phyloP scores from a whole-genome alignment of 441 rosid species.

The Croton laevigatus region DNA sequence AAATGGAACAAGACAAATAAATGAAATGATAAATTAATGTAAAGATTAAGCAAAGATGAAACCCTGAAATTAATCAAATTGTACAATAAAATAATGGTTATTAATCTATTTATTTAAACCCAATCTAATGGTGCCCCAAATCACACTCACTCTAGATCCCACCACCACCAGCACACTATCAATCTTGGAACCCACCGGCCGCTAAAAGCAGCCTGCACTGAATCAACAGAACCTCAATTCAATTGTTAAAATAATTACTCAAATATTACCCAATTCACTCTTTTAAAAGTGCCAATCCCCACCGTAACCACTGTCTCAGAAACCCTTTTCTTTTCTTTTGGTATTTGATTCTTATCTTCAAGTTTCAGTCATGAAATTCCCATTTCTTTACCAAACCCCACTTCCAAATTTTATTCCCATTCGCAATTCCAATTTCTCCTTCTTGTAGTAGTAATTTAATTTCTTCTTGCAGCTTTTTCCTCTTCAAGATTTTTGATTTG shows the following conservation, averaged over 20 bases:
- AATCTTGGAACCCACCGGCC: background rate
- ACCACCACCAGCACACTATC: background rate
- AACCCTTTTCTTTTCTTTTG: background rate
- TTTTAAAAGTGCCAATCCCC: background rate
- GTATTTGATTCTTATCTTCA: background rate
- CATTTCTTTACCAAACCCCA: conserved; percentile 19
- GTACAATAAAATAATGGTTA: no score
- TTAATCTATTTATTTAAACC: no score
- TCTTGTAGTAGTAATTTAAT: conserved; percentile 16
- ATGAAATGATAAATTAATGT: no score
- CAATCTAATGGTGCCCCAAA: background rate
- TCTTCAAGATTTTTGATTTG: conserved; percentile 7
- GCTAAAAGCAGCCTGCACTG: background rate
- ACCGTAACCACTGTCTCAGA: background rate
- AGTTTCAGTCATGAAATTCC: conserved; percentile 23
- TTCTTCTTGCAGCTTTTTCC: background rate
- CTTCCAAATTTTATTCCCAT: conserved; percentile 17
- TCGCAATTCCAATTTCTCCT: conserved; percentile 26
- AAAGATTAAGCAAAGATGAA: no score
- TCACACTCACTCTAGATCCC: background rate
- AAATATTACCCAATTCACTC: background rate
- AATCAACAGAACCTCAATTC: background rate
- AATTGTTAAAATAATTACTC: background rate
- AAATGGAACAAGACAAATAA: no score
- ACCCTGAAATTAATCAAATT: no score